These are phyloP conservation scores for Lindgomyces ingoldianus DNA, from an alignment of 495 filamentous ascomycete genomes.

Conservation along the genomic window DNA sequence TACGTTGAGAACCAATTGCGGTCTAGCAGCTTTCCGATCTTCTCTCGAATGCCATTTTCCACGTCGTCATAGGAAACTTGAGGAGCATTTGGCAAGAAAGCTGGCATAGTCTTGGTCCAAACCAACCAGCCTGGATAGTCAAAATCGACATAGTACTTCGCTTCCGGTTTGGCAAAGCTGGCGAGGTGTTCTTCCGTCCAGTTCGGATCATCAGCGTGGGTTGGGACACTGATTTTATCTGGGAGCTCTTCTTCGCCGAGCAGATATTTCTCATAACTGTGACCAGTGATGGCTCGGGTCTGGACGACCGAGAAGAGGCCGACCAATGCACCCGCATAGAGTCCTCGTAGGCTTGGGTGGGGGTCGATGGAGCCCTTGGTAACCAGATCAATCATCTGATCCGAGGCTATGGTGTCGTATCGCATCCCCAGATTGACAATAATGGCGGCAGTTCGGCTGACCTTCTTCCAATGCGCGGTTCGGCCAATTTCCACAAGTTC, in stretches of 20 bases:
- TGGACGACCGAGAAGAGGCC: slow-evolving; percentile 81
- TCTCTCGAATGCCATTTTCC: slow-evolving; percentile 71
- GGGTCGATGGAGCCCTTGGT: slow-evolving; percentile 81
- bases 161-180: slow-evolving; percentile 75
- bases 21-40: slow-evolving; percentile 78
- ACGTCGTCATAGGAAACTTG: slow-evolving; percentile 81
- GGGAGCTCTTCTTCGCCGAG: slow-evolving; percentile 70
- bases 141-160: slow-evolving; percentile 85
- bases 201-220: slow-evolving; percentile 67
- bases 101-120: slow-evolving; percentile 83
- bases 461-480: slow-evolving; percentile 93
- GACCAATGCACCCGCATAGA: slow-evolving; percentile 78
- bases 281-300: slow-evolving; percentile 78
- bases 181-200: slow-evolving; percentile 78
- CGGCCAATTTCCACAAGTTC: slow-evolving; percentile 77
- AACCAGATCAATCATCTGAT: slow-evolving; percentile 81
- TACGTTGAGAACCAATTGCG: slow-evolving; percentile 83
- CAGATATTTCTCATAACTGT: slow-evolving; percentile 83
- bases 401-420: slow-evolving; percentile 81
- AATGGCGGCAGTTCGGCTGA: slow-evolving; percentile 81
- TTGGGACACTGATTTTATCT: slow-evolving; percentile 72
- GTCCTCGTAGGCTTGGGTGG: slow-evolving; percentile 79
- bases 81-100: slow-evolving; percentile 67
- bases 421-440: slow-evolving; percentile 84
- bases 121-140: slow-evolving; percentile 98